Evolutionary conservation across 192 early-diverging fungal species (phyloP), one percentile per base, ranked within the genome.

Genomic region (Backusella circina): DNA sequence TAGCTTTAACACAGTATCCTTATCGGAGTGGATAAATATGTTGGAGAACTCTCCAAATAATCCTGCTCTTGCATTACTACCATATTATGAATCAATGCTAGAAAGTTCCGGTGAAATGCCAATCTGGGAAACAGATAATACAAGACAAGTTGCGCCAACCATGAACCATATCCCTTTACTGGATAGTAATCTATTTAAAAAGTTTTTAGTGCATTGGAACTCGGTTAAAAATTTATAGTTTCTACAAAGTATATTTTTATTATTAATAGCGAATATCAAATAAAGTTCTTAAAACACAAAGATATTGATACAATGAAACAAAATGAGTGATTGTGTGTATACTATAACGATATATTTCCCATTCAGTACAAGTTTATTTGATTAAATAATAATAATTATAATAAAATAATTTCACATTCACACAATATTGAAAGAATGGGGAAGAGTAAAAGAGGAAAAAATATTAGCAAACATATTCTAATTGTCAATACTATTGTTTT

Each of bases 41-140:
- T 69, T 81, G 31, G 13, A 32, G 10, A 50, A 74, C 36, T 67
- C 54, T 16, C 67, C 68, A 6, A 73, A 18, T 7, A 81, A 81
- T 30, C 80, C 80, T 12, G 80, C 77, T 0, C 41, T 35, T 38
- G 38, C 61, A 30, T 32, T 78, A 8, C 0, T 78, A 2, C 37
- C 47, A 1, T 74, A 74, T n/a, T 78, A 67, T 26, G 32, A 71
- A 70, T 37, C 50, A 26, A 66, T 50, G 30, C n/a, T 67, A 15
- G 18, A 18, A 15, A 6, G 4, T 9, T 6, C 3, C 5, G 5
- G 31, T 0, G 35, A 28, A 5, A 67, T 72, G 76, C 76, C 76
- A 18, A 35, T 77, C 2, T 77, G 76, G 76, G 13, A 37, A 0
- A 77, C 71, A 5, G n/a, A 10, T 8, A 71, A 50, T 39, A 72